A percentile compares a stretch with the other conserved stretches of the same genome.
phyloP scores from a whole-genome alignment of 2,329 filamentous ascomycete species.

The Metarhizium brunneum region DNA sequence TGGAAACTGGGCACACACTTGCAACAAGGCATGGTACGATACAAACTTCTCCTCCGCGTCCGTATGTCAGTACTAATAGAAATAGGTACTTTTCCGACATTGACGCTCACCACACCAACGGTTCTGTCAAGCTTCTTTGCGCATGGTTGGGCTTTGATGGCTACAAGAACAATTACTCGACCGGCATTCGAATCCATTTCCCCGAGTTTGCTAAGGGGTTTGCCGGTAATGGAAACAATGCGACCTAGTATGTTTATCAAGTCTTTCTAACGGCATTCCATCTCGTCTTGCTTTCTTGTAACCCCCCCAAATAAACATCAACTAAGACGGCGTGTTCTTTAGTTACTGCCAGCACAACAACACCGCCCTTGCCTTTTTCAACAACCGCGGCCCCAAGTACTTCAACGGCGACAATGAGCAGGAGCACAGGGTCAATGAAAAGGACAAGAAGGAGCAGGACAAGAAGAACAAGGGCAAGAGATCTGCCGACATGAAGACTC shows the following conservation, averaged over 20 bases:
- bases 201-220: neutral
- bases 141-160: conserved; percentile 1
- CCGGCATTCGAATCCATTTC: conserved; percentile 3
- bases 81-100: conserved; percentile 5
- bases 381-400: neutral
- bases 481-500: neutral
- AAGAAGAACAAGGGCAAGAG: neutral
- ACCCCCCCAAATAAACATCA: neutral
- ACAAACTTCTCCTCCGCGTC: too few relatives aligned
- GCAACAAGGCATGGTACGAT: too few relatives aligned
- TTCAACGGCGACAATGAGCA: neutral
- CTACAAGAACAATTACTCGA: neutral
- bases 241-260: neutral
- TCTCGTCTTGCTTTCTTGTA: too few relatives aligned
- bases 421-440: neutral
- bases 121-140: conserved; percentile 1
- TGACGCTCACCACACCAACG: neutral
- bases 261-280: too few relatives aligned
- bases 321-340: neutral
- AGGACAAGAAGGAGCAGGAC: neutral
- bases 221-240: neutral
- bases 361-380: neutral
- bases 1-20: too few relatives aligned
- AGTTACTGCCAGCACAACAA: neutral
- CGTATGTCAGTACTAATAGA: neutral